Evolutionary conservation across 345 rosid species (phyloP).

Genomic region (Balakata baccata): DNA sequence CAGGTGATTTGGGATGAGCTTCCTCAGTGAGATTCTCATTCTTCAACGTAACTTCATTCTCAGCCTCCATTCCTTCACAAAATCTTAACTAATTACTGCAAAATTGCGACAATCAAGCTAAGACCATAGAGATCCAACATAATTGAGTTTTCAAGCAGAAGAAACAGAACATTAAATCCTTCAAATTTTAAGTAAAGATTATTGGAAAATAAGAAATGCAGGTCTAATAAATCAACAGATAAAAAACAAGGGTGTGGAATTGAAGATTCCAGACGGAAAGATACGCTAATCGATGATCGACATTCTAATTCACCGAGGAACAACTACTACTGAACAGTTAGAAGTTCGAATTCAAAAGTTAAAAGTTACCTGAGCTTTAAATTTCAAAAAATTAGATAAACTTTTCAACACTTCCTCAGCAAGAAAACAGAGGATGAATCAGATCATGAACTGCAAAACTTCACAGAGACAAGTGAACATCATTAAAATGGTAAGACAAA

Average conservation of each 20-base stretch:
- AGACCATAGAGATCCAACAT: conserved; percentile 8
- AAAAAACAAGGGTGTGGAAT: no score
- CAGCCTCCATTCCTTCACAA: conserved; percentile 56
- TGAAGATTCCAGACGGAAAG: no score
- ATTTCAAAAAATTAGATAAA: not conserved
- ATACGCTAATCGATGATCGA: no score
- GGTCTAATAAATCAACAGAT: not conserved
- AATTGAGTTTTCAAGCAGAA: conserved; percentile 1
- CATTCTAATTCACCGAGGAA: not conserved
- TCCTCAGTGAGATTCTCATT: conserved; percentile 35
- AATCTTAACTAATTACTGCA: conserved; percentile 20
- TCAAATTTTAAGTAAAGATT: not conserved
- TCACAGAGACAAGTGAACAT: not conserved
- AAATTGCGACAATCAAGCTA: conserved; percentile 14
- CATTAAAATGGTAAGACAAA: not conserved
- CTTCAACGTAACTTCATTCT: conserved; percentile 33
- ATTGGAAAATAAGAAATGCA: not conserved
- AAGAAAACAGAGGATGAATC: conserved; percentile 2
- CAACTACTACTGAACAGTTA: not conserved
- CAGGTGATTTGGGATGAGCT: conserved; percentile 31
- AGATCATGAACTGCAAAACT: not conserved
- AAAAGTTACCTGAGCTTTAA: not conserved
- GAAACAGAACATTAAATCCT: not conserved
- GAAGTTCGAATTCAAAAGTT: not conserved
- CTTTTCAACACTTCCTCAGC: not conserved